These are phyloP conservation scores for Aureobasidium lini DNA, from an alignment of 2,329 filamentous ascomycete genomes.

Conservation along the genomic window DNA sequence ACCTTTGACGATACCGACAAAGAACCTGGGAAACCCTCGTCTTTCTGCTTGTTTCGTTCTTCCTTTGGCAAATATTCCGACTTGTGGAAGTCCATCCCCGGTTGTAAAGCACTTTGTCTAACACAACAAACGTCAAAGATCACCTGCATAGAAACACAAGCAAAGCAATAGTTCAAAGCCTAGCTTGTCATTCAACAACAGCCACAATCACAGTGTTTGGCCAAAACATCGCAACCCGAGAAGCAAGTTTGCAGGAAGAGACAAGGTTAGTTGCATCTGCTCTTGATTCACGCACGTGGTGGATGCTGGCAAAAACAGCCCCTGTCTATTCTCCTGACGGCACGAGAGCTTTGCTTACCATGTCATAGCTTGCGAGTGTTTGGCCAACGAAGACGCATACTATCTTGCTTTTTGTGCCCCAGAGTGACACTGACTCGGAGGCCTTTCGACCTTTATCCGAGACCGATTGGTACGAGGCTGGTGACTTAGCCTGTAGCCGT, in stretches of 20 bases:
- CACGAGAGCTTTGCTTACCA: slow-evolving; percentile 1
- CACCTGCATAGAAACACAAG: slow-evolving; percentile 9
- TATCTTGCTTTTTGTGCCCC: slow-evolving; percentile 14
- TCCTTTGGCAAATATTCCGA: slow-evolving; percentile 7
- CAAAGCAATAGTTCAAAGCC: slow-evolving; percentile 3
- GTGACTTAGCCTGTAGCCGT: neutral
- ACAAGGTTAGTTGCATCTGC: slow-evolving; percentile 12
- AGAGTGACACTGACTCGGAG: slow-evolving; percentile 13
- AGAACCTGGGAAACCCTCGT: slow-evolving; percentile 6
- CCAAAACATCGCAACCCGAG: neutral
- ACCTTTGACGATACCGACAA: slow-evolving; percentile 13
- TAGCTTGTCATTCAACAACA: slow-evolving; percentile 2
- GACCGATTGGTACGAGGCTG: slow-evolving; percentile 9
- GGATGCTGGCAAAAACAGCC: neutral
- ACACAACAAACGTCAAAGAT: slow-evolving; percentile 9
- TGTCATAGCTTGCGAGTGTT: slow-evolving; percentile 10
- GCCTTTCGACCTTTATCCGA: slow-evolving; percentile 6
- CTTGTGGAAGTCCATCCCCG: neutral
- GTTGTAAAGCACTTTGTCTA: slow-evolving; percentile 9
- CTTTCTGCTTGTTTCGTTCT: neutral
- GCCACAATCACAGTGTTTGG: neutral
- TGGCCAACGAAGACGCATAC: slow-evolving; percentile 5
- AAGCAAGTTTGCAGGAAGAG: neutral
- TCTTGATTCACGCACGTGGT: slow-evolving; percentile 9
- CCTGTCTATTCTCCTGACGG: neutral